Percentiles rank a stretch among this genome's conserved stretches.
Conservation (phyloP, 164 flowering plant species). For the Brasenia schreberi region DNA sequence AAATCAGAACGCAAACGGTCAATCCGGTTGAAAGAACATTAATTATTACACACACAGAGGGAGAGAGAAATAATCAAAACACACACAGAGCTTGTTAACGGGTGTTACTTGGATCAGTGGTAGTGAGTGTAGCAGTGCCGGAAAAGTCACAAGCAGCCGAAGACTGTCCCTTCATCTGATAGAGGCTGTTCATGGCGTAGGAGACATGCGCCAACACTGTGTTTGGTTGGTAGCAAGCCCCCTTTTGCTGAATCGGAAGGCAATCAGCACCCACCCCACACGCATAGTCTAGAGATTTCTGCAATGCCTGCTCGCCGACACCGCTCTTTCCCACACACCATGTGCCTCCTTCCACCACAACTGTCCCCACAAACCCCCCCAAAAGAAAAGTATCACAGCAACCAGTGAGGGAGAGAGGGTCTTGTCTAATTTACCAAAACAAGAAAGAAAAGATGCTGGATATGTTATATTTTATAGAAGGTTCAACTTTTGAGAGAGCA, state of each 20-base stretch:
- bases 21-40: neutral
- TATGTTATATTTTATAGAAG: neutral
- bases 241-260: neutral
- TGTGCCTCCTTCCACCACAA: neutral
- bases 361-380: neutral
- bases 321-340: conserved; percentile 3
- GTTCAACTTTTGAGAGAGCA: too few species aligned
- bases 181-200: conserved; percentile 3
- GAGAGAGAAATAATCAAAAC: neutral
- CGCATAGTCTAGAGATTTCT: neutral
- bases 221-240: conserved; percentile 5
- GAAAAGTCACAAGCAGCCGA: neutral
- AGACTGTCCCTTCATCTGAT: neutral
- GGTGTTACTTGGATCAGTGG: neutral
- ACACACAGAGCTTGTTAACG: neutral
- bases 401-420: neutral
- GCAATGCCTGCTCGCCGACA: neutral
- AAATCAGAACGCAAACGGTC: neutral
- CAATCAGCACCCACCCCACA: conserved; percentile 4
- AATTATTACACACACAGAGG: neutral
- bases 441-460: neutral
- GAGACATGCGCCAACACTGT: conserved; percentile 1
- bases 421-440: neutral
- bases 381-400: neutral
- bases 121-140: neutral